Base-by-base conservation (phyloP, 2,329 filamentous ascomycete genomes). In the Seiridium unicorne region DNA sequence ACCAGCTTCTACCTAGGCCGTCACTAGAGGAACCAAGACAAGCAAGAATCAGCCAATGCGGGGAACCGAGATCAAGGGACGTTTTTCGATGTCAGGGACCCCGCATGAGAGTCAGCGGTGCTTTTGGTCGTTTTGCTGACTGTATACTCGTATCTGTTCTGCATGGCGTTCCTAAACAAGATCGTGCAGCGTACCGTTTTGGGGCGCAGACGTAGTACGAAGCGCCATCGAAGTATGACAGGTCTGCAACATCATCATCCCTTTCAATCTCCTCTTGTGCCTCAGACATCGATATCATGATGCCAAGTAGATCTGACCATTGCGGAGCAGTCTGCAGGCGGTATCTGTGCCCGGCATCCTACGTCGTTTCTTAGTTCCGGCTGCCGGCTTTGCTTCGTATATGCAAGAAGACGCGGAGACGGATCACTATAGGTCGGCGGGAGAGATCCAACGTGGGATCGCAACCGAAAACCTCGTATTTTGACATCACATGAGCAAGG, bases 381-480 rank as follows among this genome's bases (percentile, higher is more conserved):
- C 38, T 42, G 7, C 7, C 38, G 38, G 38, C 13, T 42, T 42
- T 42, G 32, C 49, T 53, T 53, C 49, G 49, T 53, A 53, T 53
- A 53, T 53, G 49, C 49, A 36, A n/a, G 32, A 10, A 42, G 7
- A 42, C 38, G 13, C 32, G 49, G 49, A 53, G 49, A 35, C 49
- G 49, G n/a, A 36, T 53, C n/a, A 7, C 49, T 18, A 53, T 53
- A 53, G 49, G 49, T 53, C n/a, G 32, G 10, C 13, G 35, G 10
- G 49, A 9, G 32, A n/a, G 34, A 53, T n/a, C 6, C 49, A 38
- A 11, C 49, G 49, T 53, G 35, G 49, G 49, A 53, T 53, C 34
- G 32, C 13, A 53, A 26, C n/a, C 18, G 51, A 26, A 55, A 38
- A 55, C 26, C 51, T 55, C 51, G 51, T 55, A 55, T 55, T 55